Evolutionary conservation across 371 early-diverging fungal genomes (phyloP), one percentile per base, ranked within the genome.

Genomic region (Lichtheimia hyalospora): DNA sequence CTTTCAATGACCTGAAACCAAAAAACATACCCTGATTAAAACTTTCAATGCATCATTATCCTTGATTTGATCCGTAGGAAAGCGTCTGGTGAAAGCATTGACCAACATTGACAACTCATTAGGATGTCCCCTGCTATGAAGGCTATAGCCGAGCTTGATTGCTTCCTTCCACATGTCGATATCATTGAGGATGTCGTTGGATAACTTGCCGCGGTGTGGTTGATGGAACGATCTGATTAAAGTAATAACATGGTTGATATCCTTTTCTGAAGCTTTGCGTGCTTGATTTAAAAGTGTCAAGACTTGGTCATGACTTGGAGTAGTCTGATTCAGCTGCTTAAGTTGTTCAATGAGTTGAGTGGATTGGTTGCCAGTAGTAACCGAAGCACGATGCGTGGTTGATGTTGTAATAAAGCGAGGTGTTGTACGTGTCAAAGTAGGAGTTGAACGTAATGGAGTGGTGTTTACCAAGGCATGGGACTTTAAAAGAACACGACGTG

Each of bases 21-120:
- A 34, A 12, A 4, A n/a, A 23, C 52, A 14, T 16, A 23, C 55
- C 56, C 70, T 61, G 39, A 74, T 65, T 48, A 77, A 58, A 3
- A 77, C 21, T 53, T 64, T 65, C 72, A 72, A 70, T 15, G 63
- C 44, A 0, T 51, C 44, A 27, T 61, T 55, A 64, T 74, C 70
- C 13, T 54, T 25, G 16, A 77, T 16, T 12, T 53, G 44, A 1
- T 62, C 49, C 12, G 64, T 20, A 24, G 67, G 63, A 24, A 70
- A 64, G 10, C 50, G 52, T 18, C 57, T 58, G 5, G 48, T 55
- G 27, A 74, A 77, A 18, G 61, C 40, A 28, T 53, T 54, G 2
- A 74, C 52, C 28, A 77, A 43, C 28, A 54, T 57, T 16, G 62
- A 54, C 10, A 77, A 52, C 50, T 74, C 77, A n/a, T 62, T 64